A percentile compares a stretch with the other conserved stretches of the same genome.
phyloP scores from a whole-genome alignment of 257 asterid species.

The Dorcoceras hygrometricum region DNA sequence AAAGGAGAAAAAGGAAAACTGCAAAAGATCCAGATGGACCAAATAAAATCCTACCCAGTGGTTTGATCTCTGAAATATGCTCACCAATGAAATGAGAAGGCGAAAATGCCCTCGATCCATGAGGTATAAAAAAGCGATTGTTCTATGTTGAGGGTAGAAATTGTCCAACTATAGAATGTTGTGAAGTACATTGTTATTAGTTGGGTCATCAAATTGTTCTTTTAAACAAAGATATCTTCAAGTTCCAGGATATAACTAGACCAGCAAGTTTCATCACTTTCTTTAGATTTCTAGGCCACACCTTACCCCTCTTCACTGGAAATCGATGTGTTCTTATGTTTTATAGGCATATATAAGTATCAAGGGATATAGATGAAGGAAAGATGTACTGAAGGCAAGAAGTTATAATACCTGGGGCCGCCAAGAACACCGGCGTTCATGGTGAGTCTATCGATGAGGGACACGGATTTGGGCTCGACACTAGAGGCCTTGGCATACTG shows the following conservation, averaged over 20 bases:
- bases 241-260: no score
- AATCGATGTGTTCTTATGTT: neutral
- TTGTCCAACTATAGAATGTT: neutral
- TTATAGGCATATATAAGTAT: neutral
- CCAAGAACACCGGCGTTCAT: constrained; percentile 72
- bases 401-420: constrained; percentile 45
- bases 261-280: neutral
- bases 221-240: no score
- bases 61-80: neutral
- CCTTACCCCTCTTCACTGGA: no score
- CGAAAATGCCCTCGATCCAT: no score
- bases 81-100: no score
- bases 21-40: neutral
- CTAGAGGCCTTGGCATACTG: constrained; percentile 57
- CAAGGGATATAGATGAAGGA: neutral
- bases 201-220: no score
- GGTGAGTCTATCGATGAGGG: constrained; percentile 51
- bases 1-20: neutral
- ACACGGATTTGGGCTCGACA: constrained; percentile 48
- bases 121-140: no score
- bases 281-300: neutral
- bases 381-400: neutral
- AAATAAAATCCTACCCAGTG: neutral
- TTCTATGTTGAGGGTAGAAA: neutral
- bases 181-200: neutral